Base-by-base conservation (phyloP, 2,329 filamentous ascomycete species). In the Colletotrichum sp. region DNA sequence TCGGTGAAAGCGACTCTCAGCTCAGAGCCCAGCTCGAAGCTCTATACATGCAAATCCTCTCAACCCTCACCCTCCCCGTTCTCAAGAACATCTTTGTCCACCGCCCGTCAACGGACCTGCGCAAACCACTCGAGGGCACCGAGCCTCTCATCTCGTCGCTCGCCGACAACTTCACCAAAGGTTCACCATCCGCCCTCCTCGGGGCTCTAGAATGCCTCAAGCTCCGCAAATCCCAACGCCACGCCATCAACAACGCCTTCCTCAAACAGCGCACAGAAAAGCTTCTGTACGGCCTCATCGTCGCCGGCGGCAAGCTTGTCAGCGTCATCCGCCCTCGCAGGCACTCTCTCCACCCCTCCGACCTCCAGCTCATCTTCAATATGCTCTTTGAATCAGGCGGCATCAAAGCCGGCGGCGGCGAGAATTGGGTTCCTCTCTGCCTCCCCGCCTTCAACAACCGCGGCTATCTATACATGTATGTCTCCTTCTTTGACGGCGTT, bases 401-500 rank as follows among this genome's bases (percentile, higher is more conserved):
- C 57, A 93, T 99, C 81, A 96, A 97, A 81, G 93, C 95, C 24
- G 96, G 94, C 8, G 95, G 89, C 51, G 97, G 96, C 34, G 97
- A 99, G 83, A 98, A 96, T 79, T 99, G 97, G 97, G 96, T 98
- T 62, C 97, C 97, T 0, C 88, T 99, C 8, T 99, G 97, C 79
- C 89, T 99, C 5, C 97, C 97, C 1, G 96, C 96, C 7, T 99
- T 99, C 86, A 99, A 99, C 85, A 98, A 95, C 82, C 94, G 93
- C 66, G 97, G 97, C 31, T 99, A 98, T 81, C 89, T 99, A 2
- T 98, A 99, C 86, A 98, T 99, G 95, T 99, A 98, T 80, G 97
- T 99, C 81, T 98, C 95, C 86, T 99, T 98, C 82, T 90, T 99
- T 75, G 92, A 95, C 77, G 87, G 90, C 47, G 86, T 88, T 57